phyloP scores from a whole-genome alignment of 768 basidiomycete genomes.

The Tephrocybe sp. region DNA sequence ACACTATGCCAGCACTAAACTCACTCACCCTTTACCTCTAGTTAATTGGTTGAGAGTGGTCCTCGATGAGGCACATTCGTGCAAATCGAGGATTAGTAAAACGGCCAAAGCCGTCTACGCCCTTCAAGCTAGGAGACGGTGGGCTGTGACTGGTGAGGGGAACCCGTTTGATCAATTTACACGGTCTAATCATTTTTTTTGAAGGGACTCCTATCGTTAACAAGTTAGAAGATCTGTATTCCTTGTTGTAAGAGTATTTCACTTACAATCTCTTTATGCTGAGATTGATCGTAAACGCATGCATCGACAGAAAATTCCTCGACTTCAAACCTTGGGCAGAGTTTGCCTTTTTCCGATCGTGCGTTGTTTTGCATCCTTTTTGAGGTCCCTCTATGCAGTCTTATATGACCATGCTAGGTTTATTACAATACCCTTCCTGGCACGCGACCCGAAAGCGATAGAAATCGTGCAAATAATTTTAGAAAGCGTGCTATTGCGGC shows the following conservation, averaged over 20 bases:
- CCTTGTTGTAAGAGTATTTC: slow-evolving; percentile 60
- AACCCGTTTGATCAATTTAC: not conserved
- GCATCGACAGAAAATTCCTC: slow-evolving; percentile 63
- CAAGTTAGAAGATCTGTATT: slow-evolving; percentile 87
- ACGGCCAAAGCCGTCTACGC: slow-evolving; percentile 89
- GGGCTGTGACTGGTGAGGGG: slow-evolving; percentile 79
- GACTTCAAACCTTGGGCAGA: slow-evolving; percentile 80
- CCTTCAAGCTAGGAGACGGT: slow-evolving; percentile 71
- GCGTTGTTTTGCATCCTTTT: not conserved
- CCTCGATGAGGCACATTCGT: slow-evolving; percentile 93
- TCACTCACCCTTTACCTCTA: slow-evolving; percentile 28
- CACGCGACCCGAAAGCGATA: slow-evolving; percentile 87
- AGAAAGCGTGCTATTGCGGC: slow-evolving; percentile 79
- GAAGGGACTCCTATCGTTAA: slow-evolving; percentile 93
- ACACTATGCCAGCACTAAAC: not conserved
- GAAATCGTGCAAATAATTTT: slow-evolving; percentile 95
- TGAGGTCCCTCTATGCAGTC: not conserved
- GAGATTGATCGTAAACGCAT: no score
- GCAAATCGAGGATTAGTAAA: slow-evolving; percentile 86
- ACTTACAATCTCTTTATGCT: not conserved
- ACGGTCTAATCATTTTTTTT: not conserved
- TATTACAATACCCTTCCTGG: slow-evolving; percentile 88
- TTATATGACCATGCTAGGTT: slow-evolving; percentile 47
- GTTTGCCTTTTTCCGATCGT: slow-evolving; percentile 88
- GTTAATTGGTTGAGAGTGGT: slow-evolving; percentile 82